Base-by-base conservation (phyloP, 2,329 filamentous ascomycete species). In the Aureobasidium sp. region DNA sequence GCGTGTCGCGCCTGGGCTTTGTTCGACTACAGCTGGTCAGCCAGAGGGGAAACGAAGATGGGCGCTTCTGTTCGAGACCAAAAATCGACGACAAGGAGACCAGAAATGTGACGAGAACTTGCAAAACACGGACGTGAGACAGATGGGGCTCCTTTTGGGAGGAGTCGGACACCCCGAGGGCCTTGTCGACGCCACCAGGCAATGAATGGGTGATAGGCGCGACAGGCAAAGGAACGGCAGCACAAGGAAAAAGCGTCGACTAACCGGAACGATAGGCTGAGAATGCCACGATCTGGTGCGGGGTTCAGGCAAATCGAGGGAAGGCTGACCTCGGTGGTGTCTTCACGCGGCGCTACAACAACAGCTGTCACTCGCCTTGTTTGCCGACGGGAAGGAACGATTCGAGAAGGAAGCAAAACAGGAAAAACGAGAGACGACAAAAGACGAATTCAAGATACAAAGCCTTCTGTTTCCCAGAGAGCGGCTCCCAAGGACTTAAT, bases 301-400 rank as follows among this genome's bases (percentile, higher is more conserved):
- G 57, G 57, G 57, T 59, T 50, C 45, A 49, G 57, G 57, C 57
- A 49, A 21, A 59, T 21, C 21, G 21, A 47, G 42, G 27, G 27
- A 58, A 41, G 39, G 57, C 45, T 50, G 57, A 49, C 57, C 27
- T 59, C 34, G 41, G 42, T 59, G 42, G 54, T 39, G 45, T 59
- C 44, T 59, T 59, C 57, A 59, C 57, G 57, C 57, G 57, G 57
- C 44, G 44, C 34, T 48, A 45, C 57, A 49, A 39, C 54, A 59
- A 34, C 32, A 48, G 54, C 54, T 58, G 54, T 58, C 54, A 48
- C 54, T 48, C 30, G 53, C 53, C 53, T 58, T 58, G 42, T 37
- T 58, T 58, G 54, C 42, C 44, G 57, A 50, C 44, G 16, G 57
- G 44, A 44, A 50, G 45, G 44, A 50, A 50, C 41, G 44, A 48